Evolutionary conservation across 257 asterid genomes (phyloP).

Genomic region (Penstemon davidsonii): DNA sequence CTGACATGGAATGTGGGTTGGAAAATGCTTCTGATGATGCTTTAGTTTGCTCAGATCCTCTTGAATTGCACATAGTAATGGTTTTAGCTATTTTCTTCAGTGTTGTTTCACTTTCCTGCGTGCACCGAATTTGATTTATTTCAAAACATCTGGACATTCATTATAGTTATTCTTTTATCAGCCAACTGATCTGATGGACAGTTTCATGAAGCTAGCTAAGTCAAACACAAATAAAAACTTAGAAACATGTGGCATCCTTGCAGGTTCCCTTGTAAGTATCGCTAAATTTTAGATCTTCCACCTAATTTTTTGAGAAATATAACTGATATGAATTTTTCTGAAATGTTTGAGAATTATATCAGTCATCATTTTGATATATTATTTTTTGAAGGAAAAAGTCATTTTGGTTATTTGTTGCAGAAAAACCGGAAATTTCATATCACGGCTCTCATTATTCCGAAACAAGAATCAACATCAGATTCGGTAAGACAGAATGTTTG

Average conservation of each 20-base stretch:
- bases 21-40: conserved; percentile 49
- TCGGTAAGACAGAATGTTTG: conserved; percentile 57
- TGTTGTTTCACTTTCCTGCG: conserved; percentile 2
- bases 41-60: conserved; percentile 64
- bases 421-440: conserved; percentile 74
- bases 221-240: conserved; percentile 79
- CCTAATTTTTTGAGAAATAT: conserved; percentile 22
- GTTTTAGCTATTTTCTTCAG: conserved; percentile 25
- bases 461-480: conserved; percentile 97
- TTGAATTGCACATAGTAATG: conserved; percentile 86
- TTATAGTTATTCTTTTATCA: conserved; percentile 37
- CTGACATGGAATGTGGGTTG: conserved; percentile 44
- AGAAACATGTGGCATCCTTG: conserved; percentile 96
- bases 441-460: conserved; percentile 93
- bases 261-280: conserved; percentile 85
- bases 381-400: neutral
- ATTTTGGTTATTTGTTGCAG: conserved; percentile 45
- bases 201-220: conserved; percentile 89
- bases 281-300: conserved; percentile 16
- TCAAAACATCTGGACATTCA: conserved; percentile 16
- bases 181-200: conserved; percentile 86
- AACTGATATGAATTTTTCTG: neutral
- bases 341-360: conserved; percentile 16
- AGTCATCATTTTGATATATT: conserved; percentile 20
- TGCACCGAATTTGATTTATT: conserved; percentile 23